Percentiles rank a stretch among this genome's conserved stretches.
Evolutionary conservation across 495 filamentous ascomycete species (phyloP).

Genomic region (Xylaria grammica): DNA sequence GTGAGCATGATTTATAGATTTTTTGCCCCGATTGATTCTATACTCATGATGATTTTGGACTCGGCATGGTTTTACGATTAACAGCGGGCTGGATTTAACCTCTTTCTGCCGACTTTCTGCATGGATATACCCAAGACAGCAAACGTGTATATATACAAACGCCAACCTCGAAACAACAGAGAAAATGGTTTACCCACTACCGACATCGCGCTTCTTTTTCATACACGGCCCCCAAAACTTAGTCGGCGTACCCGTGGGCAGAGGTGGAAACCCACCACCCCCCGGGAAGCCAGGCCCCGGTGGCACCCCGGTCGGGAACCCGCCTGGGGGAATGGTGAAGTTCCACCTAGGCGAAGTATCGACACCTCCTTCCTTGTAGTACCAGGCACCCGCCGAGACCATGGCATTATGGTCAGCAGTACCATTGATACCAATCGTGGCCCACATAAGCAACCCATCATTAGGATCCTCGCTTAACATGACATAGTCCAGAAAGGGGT

Average conservation of each 20-base stretch:
- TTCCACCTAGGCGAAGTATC: constrained; percentile 21
- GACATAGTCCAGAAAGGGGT: constrained; percentile 45
- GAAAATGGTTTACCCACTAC: background rate
- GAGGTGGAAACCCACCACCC: constrained; percentile 15
- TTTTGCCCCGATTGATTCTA: background rate
- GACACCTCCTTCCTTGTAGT: constrained; percentile 23
- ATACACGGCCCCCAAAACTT: constrained; percentile 21
- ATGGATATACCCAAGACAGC: constrained; percentile 4
- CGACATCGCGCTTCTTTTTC: constrained; percentile 17
- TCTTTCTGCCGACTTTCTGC: background rate
- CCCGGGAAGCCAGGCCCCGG: constrained; percentile 16
- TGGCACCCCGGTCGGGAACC: constrained; percentile 11
- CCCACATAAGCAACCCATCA: constrained; percentile 60
- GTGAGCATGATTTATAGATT: background rate
- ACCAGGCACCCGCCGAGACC: constrained; percentile 31
- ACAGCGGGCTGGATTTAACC: background rate
- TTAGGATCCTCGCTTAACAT: constrained; percentile 54
- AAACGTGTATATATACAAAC: constrained; percentile 10
- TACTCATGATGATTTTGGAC: background rate
- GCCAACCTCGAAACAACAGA: background rate
- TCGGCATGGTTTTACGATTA: background rate
- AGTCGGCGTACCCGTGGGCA: constrained; percentile 13
- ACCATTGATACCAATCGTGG: constrained; percentile 60
- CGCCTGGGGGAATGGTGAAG: constrained; percentile 19
- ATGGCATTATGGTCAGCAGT: constrained; percentile 47